phyloP scores from a whole-genome alignment of 139 green algal genomes.

The Helicosporidium sp. region DNA sequence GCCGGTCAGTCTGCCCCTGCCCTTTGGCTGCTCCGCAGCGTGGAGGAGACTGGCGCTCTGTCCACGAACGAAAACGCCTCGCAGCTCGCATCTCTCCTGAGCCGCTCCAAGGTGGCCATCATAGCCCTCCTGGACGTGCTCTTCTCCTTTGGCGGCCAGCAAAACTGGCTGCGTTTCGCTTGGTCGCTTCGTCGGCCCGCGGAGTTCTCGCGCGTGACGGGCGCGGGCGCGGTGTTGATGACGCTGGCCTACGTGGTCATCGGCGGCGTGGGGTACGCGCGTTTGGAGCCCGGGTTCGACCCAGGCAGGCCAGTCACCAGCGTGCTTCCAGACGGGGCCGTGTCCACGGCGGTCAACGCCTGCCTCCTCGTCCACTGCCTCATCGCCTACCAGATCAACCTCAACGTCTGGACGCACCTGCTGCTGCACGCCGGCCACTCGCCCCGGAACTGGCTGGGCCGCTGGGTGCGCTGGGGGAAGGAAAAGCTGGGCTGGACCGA shows the following conservation, averaged over 20 bases:
- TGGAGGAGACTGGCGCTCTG: too few species aligned
- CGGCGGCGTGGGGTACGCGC: slow-evolving; percentile 12
- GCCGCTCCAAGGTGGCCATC: too few species aligned
- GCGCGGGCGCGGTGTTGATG: neutral
- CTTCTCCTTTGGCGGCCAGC: slow-evolving; percentile 18
- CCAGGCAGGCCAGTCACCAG: slow-evolving; percentile 17
- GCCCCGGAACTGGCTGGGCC: too few species aligned
- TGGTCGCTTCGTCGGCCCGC: neutral
- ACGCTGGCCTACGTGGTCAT: neutral
- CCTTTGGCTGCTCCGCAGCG: too few species aligned
- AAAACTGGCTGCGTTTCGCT: neutral
- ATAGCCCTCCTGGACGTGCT: slow-evolving; percentile 20
- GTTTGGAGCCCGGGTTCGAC: slow-evolving; percentile 10
- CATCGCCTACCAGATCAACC: slow-evolving; percentile 26
- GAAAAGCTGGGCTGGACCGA: too few species aligned
- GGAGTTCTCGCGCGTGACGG: neutral
- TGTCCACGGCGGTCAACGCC: slow-evolving; percentile 14
- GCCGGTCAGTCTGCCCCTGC: too few species aligned
- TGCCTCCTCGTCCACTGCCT: slow-evolving; percentile 23
- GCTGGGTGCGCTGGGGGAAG: neutral
- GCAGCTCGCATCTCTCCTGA: too few species aligned
- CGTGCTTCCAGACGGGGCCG: slow-evolving; percentile 12
- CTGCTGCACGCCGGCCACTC: slow-evolving; percentile 8
- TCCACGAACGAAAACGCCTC: too few species aligned
- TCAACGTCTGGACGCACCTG: slow-evolving; percentile 17